phyloP scores from a whole-genome alignment of 352 stramenopile genomes.

The Globisporangium alternatum region DNA sequence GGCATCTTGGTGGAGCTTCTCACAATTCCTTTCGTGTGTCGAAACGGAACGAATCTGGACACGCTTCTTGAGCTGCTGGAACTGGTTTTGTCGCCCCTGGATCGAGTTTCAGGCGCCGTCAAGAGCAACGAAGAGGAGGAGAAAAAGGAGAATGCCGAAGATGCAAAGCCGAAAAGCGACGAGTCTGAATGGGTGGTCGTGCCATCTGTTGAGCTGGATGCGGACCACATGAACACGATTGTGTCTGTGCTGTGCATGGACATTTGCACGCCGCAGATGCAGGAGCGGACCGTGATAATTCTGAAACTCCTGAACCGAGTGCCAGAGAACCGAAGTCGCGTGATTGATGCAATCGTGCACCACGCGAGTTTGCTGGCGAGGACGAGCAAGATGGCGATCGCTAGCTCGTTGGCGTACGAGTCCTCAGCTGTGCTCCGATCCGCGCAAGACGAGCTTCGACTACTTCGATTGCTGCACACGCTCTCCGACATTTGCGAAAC shows the following conservation, averaged over 20 bases:
- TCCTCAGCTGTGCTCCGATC: slow-evolving; percentile 75
- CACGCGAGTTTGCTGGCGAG: slow-evolving; percentile 51
- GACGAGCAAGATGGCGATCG: slow-evolving; percentile 18
- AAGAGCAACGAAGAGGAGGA: slow-evolving; percentile 19
- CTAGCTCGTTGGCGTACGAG: slow-evolving; percentile 34
- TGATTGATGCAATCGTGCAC: slow-evolving; percentile 67
- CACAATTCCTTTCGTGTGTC: slow-evolving; percentile 71
- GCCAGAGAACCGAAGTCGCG: slow-evolving; percentile 46
- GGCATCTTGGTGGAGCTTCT: slow-evolving; percentile 89
- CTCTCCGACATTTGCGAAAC: slow-evolving; percentile 84
- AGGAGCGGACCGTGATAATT: slow-evolving; percentile 75
- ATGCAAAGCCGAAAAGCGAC: slow-evolving; percentile 22
- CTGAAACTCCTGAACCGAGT: slow-evolving; percentile 78
- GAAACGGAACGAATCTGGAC: slow-evolving; percentile 91
- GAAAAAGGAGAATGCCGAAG: slow-evolving; percentile 19
- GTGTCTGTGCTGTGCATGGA: slow-evolving; percentile 77
- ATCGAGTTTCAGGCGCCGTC: slow-evolving; percentile 38
- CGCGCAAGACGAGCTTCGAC: slow-evolving; percentile 90
- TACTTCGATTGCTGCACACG: slow-evolving; percentile 96
- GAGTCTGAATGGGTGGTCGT: slow-evolving; percentile 68
- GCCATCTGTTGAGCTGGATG: slow-evolving; percentile 53
- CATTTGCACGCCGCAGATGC: slow-evolving; percentile 78
- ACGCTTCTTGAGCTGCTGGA: slow-evolving; percentile 92
- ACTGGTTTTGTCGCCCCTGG: slow-evolving; percentile 83
- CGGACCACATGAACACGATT: slow-evolving; percentile 46